These are phyloP conservation scores for Penicillium turbatum DNA, from an alignment of 495 filamentous ascomycete species.

Conservation along the genomic window DNA sequence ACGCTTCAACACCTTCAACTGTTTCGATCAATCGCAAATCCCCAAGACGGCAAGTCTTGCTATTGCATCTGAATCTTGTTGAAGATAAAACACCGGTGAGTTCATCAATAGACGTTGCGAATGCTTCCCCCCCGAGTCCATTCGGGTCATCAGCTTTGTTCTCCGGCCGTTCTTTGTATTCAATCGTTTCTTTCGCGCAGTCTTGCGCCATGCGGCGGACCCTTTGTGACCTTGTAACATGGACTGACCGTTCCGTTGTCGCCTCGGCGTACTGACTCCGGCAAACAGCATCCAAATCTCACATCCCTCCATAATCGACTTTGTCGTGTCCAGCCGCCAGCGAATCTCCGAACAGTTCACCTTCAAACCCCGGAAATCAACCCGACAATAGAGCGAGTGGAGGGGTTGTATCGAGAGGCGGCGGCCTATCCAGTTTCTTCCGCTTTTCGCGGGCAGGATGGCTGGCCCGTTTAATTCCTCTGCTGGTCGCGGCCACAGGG, in stretches of 20 bases:
- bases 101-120: background rate
- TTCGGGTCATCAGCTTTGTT: background rate
- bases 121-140: background rate
- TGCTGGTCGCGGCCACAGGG: slow-evolving; percentile 28
- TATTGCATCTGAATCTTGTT: too few relatives aligned
- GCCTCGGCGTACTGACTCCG: slow-evolving; percentile 17
- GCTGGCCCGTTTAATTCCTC: slow-evolving; percentile 37
- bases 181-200: background rate
- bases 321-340: background rate
- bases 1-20: background rate
- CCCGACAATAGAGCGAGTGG: background rate
- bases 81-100: background rate
- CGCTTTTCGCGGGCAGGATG: slow-evolving; percentile 37
- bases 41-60: background rate
- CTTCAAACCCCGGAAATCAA: background rate
- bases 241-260: slow-evolving; percentile 17
- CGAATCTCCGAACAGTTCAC: background rate
- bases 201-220: background rate
- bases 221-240: slow-evolving; percentile 9
- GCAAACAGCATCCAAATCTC: slow-evolving; percentile 5
- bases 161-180: slow-evolving; percentile 1
- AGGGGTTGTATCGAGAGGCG: slow-evolving; percentile 3
- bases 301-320: background rate
- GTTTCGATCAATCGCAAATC: background rate
- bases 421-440: slow-evolving; percentile 13